Base-by-base conservation (phyloP, 2,329 filamentous ascomycete species). In the Neofusicoccum ribis region DNA sequence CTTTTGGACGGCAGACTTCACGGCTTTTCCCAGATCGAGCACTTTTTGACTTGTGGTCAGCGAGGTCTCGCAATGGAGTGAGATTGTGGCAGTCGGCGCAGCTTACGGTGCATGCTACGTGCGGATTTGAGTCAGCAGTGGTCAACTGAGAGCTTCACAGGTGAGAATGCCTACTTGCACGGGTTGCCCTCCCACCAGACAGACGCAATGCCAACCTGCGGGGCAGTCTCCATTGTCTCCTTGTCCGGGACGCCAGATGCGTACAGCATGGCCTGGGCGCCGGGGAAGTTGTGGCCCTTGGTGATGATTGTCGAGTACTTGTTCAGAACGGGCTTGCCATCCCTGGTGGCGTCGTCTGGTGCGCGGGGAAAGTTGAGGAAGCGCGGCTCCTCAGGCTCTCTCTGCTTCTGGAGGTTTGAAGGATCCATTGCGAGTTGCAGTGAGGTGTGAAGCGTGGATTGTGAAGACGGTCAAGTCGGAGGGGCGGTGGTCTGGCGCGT, bases 131-230 rank as follows among this genome's bases (percentile, higher is more conserved):
- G 12, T 60, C 39, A 65, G 54, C 47, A 27, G 14, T 11, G 20
- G 14, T n/a, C 27, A 37, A 37, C 23, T 34, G 43, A 12, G 8
- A 43, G 9, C 9, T 23, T 9, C 11, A 14, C 52, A 44, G 36
- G n/a, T 43, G 56, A 23, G 59, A 20, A 17, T 37, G 84, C 89
- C 80, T 79, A 91, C 89, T 97, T 97, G 87, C 93, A 97, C 43
- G 94, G 92, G 76, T 97, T 97, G 34, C 94, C 94, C 79, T 97
- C 93, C 93, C 93, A 98, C 93, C 93, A 97, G 4, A 97, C 91
- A 5, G 91, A 93, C 7, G 93, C 90, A 73, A 97, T 88, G 65
- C 94, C 94, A 31, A 98, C 91, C 69, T 98, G 94, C 12, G 94
- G 92, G 62, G 91, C 90, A 65, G 86, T 94, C 80, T 94, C 93